Evolutionary conservation across 441 rosid genomes (phyloP).

Genomic region (Geranium incanum): DNA sequence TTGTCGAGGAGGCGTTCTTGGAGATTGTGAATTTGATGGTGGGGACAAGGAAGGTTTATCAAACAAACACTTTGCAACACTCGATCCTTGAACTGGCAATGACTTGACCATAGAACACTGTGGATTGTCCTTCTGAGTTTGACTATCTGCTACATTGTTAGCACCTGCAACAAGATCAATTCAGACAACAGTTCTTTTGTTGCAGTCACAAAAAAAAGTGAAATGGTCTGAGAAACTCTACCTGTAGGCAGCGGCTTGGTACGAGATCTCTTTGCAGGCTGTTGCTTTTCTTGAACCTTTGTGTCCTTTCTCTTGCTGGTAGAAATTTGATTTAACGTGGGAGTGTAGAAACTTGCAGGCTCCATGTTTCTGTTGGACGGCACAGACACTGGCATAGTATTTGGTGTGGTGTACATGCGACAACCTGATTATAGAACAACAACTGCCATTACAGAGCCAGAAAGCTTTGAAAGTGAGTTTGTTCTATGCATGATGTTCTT

Average conservation of each 20-base stretch:
- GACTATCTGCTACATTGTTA: conserved; percentile 18
- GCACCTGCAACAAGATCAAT: conserved; percentile 21
- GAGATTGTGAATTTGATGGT: conserved; percentile 41
- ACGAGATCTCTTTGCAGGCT: conserved; percentile 45
- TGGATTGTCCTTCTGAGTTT: conserved; percentile 16
- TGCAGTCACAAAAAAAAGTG: not conserved
- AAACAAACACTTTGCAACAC: conserved; percentile 61
- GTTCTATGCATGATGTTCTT: not conserved
- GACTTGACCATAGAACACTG: conserved; percentile 25
- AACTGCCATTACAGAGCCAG: not conserved
- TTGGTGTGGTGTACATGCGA: conserved; percentile 27
- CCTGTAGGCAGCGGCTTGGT: conserved; percentile 32
- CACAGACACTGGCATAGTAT: conserved; percentile 33
- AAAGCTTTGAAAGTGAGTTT: not conserved
- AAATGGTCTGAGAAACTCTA: conserved; percentile 19
- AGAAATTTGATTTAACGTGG: conserved; percentile 27
- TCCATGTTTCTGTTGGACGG: conserved; percentile 27
- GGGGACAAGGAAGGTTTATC: conserved; percentile 24
- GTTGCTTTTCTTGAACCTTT: conserved; percentile 32
- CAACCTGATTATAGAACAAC: conserved; percentile 28
- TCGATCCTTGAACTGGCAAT: conserved; percentile 31
- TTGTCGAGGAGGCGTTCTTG: conserved; percentile 57
- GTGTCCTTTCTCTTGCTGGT: conserved; percentile 46
- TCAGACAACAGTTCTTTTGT: not conserved
- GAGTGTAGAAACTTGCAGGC: conserved; percentile 25